Evolutionary conservation across 2,329 filamentous ascomycete species (phyloP).

Genomic region (Microdochium trichocladiopsis): DNA sequence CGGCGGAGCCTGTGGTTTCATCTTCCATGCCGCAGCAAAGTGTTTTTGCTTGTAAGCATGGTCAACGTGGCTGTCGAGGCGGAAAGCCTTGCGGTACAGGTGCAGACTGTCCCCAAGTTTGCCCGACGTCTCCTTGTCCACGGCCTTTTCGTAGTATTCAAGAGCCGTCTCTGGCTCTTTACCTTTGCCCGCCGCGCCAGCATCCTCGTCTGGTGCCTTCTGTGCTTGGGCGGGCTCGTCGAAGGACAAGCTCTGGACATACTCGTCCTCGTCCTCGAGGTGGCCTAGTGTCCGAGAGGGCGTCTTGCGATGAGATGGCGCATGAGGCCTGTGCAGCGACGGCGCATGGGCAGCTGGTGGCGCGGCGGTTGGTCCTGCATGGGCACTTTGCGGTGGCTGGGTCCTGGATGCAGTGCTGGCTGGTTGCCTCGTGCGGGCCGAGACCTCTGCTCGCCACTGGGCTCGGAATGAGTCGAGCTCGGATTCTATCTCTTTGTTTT

Average conservation of each 20-base stretch:
- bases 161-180: slow-evolving; percentile 51
- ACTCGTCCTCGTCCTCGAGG: slow-evolving; percentile 18
- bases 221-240: slow-evolving; percentile 18
- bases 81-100: slow-evolving; percentile 85
- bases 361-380: slow-evolving; percentile 1
- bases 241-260: slow-evolving; percentile 18
- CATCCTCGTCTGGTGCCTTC: slow-evolving; percentile 4
- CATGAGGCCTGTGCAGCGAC: slow-evolving; percentile 10
- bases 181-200: slow-evolving; percentile 9
- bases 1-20: slow-evolving; percentile 22
- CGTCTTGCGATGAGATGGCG: slow-evolving; percentile 10
- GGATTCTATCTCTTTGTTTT: slow-evolving; percentile 38
- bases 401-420: slow-evolving; percentile 6
- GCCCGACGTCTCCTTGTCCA: slow-evolving; percentile 79
- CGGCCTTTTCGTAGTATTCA: slow-evolving; percentile 88
- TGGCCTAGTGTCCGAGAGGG: slow-evolving; percentile 4
- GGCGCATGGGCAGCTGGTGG: slow-evolving; percentile 6
- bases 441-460: slow-evolving; percentile 79
- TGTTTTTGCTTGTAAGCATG: slow-evolving; percentile 85
- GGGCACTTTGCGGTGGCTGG: background rate
- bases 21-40: slow-evolving; percentile 61
- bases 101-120: slow-evolving; percentile 82
- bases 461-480: slow-evolving; percentile 83
- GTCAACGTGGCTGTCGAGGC: slow-evolving; percentile 82
- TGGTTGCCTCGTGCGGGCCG: slow-evolving; percentile 27